phyloP scores from a whole-genome alignment of 495 filamentous ascomycete genomes.

The Penicillium verhagenii region DNA sequence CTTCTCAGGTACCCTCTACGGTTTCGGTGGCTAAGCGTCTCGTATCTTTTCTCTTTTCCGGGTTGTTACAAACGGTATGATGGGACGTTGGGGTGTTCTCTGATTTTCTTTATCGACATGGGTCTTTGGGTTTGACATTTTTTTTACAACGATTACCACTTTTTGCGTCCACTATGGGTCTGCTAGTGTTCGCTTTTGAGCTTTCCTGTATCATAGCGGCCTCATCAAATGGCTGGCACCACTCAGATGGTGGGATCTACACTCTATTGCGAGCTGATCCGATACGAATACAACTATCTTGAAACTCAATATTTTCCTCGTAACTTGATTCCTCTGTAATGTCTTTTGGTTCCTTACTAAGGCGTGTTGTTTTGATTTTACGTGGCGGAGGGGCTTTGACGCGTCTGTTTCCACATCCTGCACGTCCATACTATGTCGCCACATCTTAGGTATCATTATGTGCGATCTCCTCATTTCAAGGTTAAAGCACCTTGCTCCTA shows the following conservation, averaged over 20 bases:
- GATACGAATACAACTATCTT: constrained; percentile 45
- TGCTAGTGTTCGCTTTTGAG: constrained; percentile 45
- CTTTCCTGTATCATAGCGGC: constrained; percentile 51
- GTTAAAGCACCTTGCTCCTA: too few relatives aligned
- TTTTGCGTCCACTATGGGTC: constrained; percentile 46
- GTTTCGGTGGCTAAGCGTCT: constrained; percentile 90
- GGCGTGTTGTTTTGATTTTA: neutral
- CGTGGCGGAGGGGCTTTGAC: too few relatives aligned
- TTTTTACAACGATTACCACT: constrained; percentile 41
- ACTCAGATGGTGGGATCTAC: constrained; percentile 34
- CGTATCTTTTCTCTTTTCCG: constrained; percentile 38
- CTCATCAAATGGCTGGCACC: constrained; percentile 45
- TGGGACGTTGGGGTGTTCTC: constrained; percentile 55
- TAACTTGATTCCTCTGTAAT: neutral
- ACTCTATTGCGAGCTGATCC: constrained; percentile 21
- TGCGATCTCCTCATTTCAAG: too few relatives aligned
- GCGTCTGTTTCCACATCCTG: too few relatives aligned
- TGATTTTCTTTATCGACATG: constrained; percentile 48
- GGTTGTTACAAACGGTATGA: constrained; percentile 49
- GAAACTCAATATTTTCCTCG: constrained; percentile 17
- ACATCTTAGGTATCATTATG: too few relatives aligned
- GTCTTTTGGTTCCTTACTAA: neutral
- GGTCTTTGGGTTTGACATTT: constrained; percentile 51
- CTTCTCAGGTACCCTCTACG: constrained; percentile 74
- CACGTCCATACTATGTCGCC: too few relatives aligned